phyloP scores from a whole-genome alignment of 108 stramenopile species.

The Pinguiococcus pyrenoidosus region DNA sequence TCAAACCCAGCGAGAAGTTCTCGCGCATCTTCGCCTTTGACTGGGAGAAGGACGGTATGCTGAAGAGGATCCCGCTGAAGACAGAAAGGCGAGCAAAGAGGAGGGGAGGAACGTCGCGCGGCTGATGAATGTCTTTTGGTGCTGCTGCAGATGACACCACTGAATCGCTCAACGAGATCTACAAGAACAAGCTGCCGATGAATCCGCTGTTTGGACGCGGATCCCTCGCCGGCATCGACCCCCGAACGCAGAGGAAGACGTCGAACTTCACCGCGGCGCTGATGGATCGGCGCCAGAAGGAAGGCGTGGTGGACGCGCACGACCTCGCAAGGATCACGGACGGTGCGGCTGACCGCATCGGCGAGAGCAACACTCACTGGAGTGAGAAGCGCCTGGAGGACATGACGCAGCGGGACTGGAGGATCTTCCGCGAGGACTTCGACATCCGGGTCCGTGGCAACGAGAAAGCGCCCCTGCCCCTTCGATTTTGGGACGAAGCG shows the following conservation, averaged over 20 bases:
- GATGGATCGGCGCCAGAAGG: constrained; percentile 10
- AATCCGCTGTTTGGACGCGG: constrained; percentile 34
- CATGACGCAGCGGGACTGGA: constrained; percentile 93
- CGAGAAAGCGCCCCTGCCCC: constrained; percentile 67
- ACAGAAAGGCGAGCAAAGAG: too few relatives aligned
- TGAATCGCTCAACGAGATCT: too few relatives aligned
- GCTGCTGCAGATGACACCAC: too few relatives aligned
- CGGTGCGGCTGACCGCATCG: not conserved
- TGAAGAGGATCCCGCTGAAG: too few relatives aligned
- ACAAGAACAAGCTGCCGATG: constrained; percentile 5
- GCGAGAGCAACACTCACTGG: constrained; percentile 32
- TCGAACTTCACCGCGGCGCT: constrained; percentile 18
- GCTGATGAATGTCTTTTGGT: too few relatives aligned
- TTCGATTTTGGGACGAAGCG: constrained; percentile 65
- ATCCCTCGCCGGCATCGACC: constrained; percentile 34
- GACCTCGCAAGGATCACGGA: not conserved
- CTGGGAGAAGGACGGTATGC: constrained; percentile 81
- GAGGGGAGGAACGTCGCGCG: too few relatives aligned
- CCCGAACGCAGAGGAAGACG: constrained; percentile 24
- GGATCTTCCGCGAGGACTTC: constrained; percentile 91
- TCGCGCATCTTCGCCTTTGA: constrained; percentile 72
- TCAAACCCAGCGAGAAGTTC: constrained; percentile 38
- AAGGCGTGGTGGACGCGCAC: constrained; percentile 16
- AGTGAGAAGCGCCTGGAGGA: constrained; percentile 54
- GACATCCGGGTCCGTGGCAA: constrained; percentile 85